Base-by-base conservation (phyloP, 768 basidiomycete species). In the Boletus speciosus region DNA sequence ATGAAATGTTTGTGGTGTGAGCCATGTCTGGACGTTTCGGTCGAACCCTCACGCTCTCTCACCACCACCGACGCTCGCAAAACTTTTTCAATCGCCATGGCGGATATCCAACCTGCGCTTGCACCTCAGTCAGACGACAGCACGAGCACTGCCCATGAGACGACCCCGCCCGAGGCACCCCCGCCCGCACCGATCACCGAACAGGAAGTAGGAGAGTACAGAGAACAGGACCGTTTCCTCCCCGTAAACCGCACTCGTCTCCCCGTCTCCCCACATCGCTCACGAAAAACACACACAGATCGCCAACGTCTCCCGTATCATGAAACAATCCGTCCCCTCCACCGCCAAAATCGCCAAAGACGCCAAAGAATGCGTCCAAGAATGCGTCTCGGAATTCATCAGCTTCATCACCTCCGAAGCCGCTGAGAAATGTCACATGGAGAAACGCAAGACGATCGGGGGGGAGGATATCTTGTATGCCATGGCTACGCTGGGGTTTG, bases 311-410 rank as follows among this genome's bases (percentile, higher is more conserved):
- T 85, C 93, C 15, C 83, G 96, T 21, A 95, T 98, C 66, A 98
- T 98, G 95, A 98, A 98, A 72, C 77, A 85, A 40, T 81, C 92
- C 11, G 86, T 98, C 3, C 95, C 96, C 0, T 75, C 85, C 0
- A 88, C 88, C 19, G 92, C 96, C 40, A 98, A 98, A 75, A 96
- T 98, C 64, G 90, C 92, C 8, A 98, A 98, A 71, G 96, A 98
- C 72, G 94, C 94, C 42, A 98, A 98, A 69, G 96, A 98, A 74
- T 94, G 92, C 72, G 93, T 98, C 40, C 96, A 98, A 70, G 96
- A 98, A 74, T 97, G 95, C 73, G 93, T 97, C 52, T 93, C 90
- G 40, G 96, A 98, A 75, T 98, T 97, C 78, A 98, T 98, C 71
- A 86, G 85, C 62, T 98, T 98, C 80, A 93, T 98, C 75, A 97